Evolutionary conservation across 2,329 filamentous ascomycete genomes (phyloP), one percentile per base, ranked within the genome.

Genomic region (Chaetomium olivaceum): DNA sequence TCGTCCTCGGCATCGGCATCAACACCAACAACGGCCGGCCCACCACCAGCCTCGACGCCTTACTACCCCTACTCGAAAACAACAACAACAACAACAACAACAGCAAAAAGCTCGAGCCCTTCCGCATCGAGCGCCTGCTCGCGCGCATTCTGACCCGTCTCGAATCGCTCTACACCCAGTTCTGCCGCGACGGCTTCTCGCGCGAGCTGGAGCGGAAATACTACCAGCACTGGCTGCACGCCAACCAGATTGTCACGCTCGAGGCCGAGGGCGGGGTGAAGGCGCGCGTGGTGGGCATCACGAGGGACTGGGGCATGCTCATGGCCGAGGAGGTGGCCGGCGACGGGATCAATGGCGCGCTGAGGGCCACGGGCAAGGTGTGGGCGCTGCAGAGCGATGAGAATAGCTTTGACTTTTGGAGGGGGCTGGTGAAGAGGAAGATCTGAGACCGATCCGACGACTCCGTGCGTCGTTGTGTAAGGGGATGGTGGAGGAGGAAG

Each of bases 381-480:
- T 94, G 91, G 85, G 87, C 90, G 72, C 78, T 99, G 78, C 93
- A 97, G 81, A 97, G 93, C 76, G 95, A 99, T 77, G 92, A 93
- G 76, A 99, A 99, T 74, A 97, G 93, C 77, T 99, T 99, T 80
- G 95, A 99, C 78, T 99, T 97, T 77, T 96, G 97, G 80, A 91
- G 87, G 74, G 95, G 95, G 0, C 75, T 99, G 73, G 81, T 99
- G 23, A 92, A 87, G 80, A 86, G 89, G 73, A 98, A 96, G 82
- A 77, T 88, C 1, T 93, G 73, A 73, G 56, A 4, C 36, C 33
- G n/a, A n/a, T n/a, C n/a, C n/a, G n/a, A n/a, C n/a, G n/a, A n/a
- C n/a, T n/a, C 36, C 14, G 36, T 39, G 36, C 36, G 52, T n/a
- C n/a, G 36, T 54, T 25, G 23, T 19, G n/a, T 27, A 23, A 6